Percentiles rank a stretch among this genome's conserved stretches.
Conservation (phyloP, 768 basidiomycete species). For the Boletus insuetus region DNA sequence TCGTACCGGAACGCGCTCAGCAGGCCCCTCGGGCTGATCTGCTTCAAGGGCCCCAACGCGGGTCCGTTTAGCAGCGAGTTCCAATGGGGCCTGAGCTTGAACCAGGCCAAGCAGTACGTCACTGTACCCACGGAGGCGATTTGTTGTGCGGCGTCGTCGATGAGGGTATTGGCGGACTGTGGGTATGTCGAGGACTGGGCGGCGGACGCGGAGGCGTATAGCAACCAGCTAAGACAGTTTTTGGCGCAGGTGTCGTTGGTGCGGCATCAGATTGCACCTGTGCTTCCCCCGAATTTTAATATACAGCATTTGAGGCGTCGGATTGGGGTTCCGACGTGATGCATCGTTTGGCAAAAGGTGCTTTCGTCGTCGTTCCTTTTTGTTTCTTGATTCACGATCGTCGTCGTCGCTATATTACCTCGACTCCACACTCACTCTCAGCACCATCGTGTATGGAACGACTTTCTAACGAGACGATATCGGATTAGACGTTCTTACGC, state of each 20-base stretch:
- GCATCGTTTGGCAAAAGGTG: neutral
- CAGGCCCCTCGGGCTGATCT: constrained; percentile 20
- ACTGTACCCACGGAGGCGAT: constrained; percentile 13
- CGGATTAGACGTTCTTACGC: neutral
- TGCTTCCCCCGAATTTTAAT: constrained; percentile 33
- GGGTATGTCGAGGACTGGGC: constrained; percentile 30
- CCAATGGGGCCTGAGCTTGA: constrained; percentile 23
- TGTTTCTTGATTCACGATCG: neutral
- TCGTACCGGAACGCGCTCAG: constrained; percentile 20
- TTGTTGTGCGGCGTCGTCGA: constrained; percentile 16
- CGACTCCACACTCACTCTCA: too few relatives aligned
- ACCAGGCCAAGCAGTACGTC: constrained; percentile 26
- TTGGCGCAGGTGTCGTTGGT: constrained; percentile 30
- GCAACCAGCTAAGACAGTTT: constrained; percentile 30
- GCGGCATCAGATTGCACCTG: constrained; percentile 30
- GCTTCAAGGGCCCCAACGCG: constrained; percentile 32
- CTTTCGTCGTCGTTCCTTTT: neutral
- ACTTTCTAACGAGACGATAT: too few relatives aligned
- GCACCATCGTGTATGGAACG: too few relatives aligned
- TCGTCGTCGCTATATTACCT: neutral
- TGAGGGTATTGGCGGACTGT: constrained; percentile 23
- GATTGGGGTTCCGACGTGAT: constrained; percentile 23
- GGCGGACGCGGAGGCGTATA: constrained; percentile 28
- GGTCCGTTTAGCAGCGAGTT: constrained; percentile 27
- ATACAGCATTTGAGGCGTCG: constrained; percentile 31